These are phyloP conservation scores for Cephalotrichum gorgonifer DNA, from an alignment of 2,329 filamentous ascomycete genomes.

Conservation along the genomic window DNA sequence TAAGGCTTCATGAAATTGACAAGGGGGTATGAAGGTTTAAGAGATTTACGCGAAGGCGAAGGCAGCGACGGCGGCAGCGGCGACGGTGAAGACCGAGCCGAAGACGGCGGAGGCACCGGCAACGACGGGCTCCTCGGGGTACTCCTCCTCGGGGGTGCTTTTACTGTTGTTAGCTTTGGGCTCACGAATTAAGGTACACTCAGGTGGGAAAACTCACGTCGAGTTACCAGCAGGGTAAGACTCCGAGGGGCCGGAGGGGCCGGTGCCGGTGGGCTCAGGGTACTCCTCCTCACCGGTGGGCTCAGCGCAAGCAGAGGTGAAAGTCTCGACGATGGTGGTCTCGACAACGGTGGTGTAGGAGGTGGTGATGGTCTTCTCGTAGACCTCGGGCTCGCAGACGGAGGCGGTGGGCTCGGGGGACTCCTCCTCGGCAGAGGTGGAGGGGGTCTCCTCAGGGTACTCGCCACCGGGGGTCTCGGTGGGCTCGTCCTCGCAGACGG, in stretches of 20 bases:
- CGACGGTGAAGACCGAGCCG: slow-evolving; percentile 44
- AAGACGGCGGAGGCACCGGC: slow-evolving; percentile 42
- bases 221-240: slow-evolving; percentile 22
- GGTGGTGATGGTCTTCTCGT: slow-evolving; percentile 43
- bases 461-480: too few species aligned
- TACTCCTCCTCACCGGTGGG: slow-evolving; percentile 13
- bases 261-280: slow-evolving; percentile 15
- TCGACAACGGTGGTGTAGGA: slow-evolving; percentile 45
- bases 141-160: slow-evolving; percentile 14
- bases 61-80: slow-evolving; percentile 42
- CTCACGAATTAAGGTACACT: background rate
- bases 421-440: background rate
- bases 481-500: too few species aligned
- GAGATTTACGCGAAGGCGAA: slow-evolving; percentile 42
- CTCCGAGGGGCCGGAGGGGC: slow-evolving; percentile 19
- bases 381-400: slow-evolving; percentile 11
- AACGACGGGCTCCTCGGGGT: slow-evolving; percentile 22
- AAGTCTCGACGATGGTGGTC: slow-evolving; percentile 35
- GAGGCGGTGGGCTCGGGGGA: slow-evolving; percentile 7
- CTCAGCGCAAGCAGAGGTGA: slow-evolving; percentile 29
- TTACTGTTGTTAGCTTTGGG: slow-evolving; percentile 9
- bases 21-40: slow-evolving; percentile 13
- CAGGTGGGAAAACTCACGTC: slow-evolving; percentile 16
- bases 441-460: background rate
- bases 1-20: slow-evolving; percentile 1